Conservation (phyloP, 345 rosid genomes). For the Hevea brasiliensis region DNA sequence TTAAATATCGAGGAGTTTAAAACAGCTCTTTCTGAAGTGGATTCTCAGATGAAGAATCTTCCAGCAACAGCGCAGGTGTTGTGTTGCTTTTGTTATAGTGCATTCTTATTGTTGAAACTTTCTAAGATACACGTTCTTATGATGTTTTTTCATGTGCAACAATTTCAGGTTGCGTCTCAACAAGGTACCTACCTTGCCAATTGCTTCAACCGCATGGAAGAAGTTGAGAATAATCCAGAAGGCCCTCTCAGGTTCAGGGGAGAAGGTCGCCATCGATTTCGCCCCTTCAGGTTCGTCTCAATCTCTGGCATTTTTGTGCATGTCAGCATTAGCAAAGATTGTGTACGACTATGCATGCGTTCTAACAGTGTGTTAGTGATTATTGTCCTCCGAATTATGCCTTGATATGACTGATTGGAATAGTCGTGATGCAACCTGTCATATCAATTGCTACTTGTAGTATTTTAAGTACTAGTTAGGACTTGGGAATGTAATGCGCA, state of each 20-base stretch:
- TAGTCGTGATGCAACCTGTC: neutral
- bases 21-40: conserved; percentile 76
- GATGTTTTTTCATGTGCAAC: neutral
- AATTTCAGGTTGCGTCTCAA: conserved; percentile 83
- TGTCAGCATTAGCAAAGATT: neutral
- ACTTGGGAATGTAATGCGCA: neutral
- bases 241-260: conserved; percentile 93
- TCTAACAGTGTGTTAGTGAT: neutral
- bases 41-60: conserved; percentile 82
- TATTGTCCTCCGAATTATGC: neutral
- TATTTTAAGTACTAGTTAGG: neutral
- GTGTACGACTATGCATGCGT: neutral
- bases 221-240: conserved; percentile 78
- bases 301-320: neutral
- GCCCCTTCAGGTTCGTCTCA: conserved; percentile 69
- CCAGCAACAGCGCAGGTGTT: conserved; percentile 97
- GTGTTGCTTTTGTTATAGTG: neutral
- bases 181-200: conserved; percentile 88
- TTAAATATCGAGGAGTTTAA: conserved; percentile 82
- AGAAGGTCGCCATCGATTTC: conserved; percentile 95
- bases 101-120: neutral
- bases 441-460: too few species aligned
- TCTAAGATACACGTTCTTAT: neutral
- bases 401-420: neutral
- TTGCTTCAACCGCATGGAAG: conserved; percentile 95